These are phyloP conservation scores for Sisymbrium altissimum DNA, from an alignment of 345 rosid species.

Conservation along the genomic window DNA sequence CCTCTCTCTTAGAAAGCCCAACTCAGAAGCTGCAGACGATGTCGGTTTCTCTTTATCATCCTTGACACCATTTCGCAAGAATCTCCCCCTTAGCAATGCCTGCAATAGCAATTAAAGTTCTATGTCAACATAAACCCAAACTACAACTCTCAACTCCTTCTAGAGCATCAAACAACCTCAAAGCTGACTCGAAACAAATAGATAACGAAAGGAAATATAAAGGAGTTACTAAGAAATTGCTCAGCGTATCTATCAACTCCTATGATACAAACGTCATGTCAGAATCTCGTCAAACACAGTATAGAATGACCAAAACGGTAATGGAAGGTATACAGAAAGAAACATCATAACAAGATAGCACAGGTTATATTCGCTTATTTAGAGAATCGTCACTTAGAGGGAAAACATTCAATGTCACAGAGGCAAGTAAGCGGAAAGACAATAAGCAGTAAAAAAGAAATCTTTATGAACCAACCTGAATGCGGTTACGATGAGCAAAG, in stretches of 20 bases:
- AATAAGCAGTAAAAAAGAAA: background rate
- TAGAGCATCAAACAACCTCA: constrained; percentile 5
- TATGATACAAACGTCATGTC: background rate
- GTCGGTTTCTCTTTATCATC: constrained; percentile 50
- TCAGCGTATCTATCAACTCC: background rate
- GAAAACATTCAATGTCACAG: background rate
- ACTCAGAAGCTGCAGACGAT: constrained; percentile 73
- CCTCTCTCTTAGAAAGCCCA: constrained; percentile 83
- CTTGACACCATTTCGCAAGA: constrained; percentile 74
- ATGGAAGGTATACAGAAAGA: background rate
- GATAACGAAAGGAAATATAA: background rate
- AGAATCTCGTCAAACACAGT: background rate
- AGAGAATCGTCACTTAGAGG: background rate
- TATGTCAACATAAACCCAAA: background rate
- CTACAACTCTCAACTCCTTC: background rate
- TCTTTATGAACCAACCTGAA: constrained; percentile 57
- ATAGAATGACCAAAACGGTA: background rate
- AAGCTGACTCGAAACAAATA: background rate
- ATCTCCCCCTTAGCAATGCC: constrained; percentile 92
- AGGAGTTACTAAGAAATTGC: background rate
- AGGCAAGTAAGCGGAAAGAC: constrained; percentile 1
- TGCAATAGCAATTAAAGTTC: constrained; percentile 34
- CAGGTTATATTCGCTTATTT: background rate
- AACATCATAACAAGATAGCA: background rate
- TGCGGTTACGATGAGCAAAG: constrained; percentile 89